phyloP scores from a whole-genome alignment of 768 basidiomycete species.

The Pleurotus platypus region DNA sequence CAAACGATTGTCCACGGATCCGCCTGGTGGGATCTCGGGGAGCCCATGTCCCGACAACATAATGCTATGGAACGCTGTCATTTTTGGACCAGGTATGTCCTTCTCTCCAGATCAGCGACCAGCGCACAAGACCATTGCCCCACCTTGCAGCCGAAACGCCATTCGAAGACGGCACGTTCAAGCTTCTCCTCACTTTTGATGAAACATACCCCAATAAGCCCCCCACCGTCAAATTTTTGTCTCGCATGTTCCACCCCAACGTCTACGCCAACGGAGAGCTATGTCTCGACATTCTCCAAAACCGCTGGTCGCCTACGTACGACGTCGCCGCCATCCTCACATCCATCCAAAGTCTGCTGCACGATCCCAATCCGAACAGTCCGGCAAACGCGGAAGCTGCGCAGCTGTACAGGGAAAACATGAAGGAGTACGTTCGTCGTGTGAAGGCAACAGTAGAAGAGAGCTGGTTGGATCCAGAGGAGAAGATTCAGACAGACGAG shows the following conservation, averaged over 20 bases:
- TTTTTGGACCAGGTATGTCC: slow-evolving; percentile 90
- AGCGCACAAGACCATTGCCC: not conserved
- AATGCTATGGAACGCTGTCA: slow-evolving; percentile 99
- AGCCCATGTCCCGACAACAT: slow-evolving; percentile 98
- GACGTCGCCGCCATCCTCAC: slow-evolving; percentile 98
- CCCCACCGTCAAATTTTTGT: slow-evolving; percentile 95
- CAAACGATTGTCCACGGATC: slow-evolving; percentile 91
- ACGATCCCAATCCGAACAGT: slow-evolving; percentile 98
- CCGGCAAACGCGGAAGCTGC: slow-evolving; percentile 99
- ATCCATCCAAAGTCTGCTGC: slow-evolving; percentile 90
- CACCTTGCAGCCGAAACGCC: slow-evolving; percentile 82
- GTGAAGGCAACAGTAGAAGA: slow-evolving; percentile 94
- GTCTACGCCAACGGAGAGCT: slow-evolving; percentile 98
- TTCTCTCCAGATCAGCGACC: not conserved
- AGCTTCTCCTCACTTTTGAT: slow-evolving; percentile 91
- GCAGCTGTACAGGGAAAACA: slow-evolving; percentile 93
- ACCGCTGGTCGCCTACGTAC: slow-evolving; percentile 98
- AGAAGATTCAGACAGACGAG: slow-evolving; percentile 40
- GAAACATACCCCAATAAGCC: slow-evolving; percentile 99
- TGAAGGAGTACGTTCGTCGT: slow-evolving; percentile 95
- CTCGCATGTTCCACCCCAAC: slow-evolving; percentile 98
- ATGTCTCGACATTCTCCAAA: slow-evolving; percentile 97
- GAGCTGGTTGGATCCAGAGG: slow-evolving; percentile 89
- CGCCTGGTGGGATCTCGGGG: slow-evolving; percentile 94
- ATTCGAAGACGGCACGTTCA: slow-evolving; percentile 99